A percentile compares a stretch with the other conserved stretches of the same genome.
These are phyloP conservation scores for Xylaria longipes DNA, from an alignment of 495 filamentous ascomycete species.

Conservation along the genomic window DNA sequence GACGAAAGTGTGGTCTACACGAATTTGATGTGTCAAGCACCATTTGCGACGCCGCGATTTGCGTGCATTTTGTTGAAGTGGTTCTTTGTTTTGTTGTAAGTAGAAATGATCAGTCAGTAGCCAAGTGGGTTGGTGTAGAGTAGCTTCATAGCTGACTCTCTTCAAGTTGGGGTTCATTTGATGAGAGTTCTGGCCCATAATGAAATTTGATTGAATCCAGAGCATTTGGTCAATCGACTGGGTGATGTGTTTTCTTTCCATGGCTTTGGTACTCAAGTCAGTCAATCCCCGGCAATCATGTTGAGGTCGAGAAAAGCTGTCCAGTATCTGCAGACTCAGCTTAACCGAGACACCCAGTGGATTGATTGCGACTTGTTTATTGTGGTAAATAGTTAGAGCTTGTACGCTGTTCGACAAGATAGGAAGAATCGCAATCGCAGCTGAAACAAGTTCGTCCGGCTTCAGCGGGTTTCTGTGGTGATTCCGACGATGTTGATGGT, in stretches of 20 bases:
- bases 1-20: neutral
- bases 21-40: neutral
- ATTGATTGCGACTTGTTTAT: neutral
- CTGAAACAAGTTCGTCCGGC: neutral
- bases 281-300: neutral
- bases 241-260: neutral
- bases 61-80: neutral
- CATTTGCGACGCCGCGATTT: neutral
- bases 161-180: neutral
- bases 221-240: neutral
- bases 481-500: constrained; percentile 3
- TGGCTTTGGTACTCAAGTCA: neutral
- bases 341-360: neutral
- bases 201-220: neutral
- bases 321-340: neutral
- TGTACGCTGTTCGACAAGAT: neutral
- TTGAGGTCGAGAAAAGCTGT: neutral
- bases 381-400: neutral
- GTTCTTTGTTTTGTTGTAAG: neutral
- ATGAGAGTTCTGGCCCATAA: neutral
- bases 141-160: neutral
- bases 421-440: neutral
- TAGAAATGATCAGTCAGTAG: neutral
- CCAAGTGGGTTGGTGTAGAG: neutral
- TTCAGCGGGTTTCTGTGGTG: constrained; percentile 11